Conservation (phyloP, 1,139 yeast species). For the Suhomyces bolitotheri region DNA sequence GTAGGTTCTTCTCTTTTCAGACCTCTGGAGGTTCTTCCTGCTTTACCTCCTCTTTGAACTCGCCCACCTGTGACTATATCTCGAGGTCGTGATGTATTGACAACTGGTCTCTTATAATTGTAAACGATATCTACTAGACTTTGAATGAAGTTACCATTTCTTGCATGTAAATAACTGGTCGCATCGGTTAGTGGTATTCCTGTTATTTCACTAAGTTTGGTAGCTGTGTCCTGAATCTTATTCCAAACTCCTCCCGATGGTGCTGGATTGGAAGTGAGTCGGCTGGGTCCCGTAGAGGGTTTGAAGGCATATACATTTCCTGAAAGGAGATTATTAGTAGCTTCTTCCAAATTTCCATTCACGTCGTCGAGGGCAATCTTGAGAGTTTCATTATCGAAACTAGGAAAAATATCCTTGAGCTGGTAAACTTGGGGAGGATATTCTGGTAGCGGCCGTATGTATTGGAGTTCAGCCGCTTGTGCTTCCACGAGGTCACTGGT, state of each 20-base stretch:
- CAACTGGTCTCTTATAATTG: conserved; percentile 15
- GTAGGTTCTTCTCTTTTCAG: background rate
- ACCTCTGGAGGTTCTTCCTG: background rate
- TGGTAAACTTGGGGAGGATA: conserved; percentile 15
- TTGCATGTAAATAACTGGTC: conserved; percentile 12
- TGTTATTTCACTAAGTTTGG: conserved; percentile 10
- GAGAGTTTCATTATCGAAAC: conserved; percentile 17
- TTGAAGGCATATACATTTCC: conserved; percentile 10
- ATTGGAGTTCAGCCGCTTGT: conserved; percentile 8
- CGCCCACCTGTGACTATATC: conserved; percentile 20
- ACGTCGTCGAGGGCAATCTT: conserved; percentile 17
- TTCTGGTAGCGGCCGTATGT: background rate
- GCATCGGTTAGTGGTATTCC: conserved; percentile 13
- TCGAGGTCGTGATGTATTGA: background rate
- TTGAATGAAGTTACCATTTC: conserved; percentile 24
- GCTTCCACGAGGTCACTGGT: conserved; percentile 13
- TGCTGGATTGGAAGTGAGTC: background rate
- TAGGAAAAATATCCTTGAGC: conserved; percentile 28
- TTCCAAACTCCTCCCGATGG: conserved; percentile 11
- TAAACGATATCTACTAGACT: conserved; percentile 33
- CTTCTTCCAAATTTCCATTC: conserved; percentile 21
- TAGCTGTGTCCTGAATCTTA: conserved; percentile 10
- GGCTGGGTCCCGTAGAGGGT: background rate
- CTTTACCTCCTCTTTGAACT: conserved; percentile 27
- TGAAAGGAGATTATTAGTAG: conserved; percentile 14